phyloP scores from a whole-genome alignment of 2,329 filamentous ascomycete species.

The Curvularia verruculosa region DNA sequence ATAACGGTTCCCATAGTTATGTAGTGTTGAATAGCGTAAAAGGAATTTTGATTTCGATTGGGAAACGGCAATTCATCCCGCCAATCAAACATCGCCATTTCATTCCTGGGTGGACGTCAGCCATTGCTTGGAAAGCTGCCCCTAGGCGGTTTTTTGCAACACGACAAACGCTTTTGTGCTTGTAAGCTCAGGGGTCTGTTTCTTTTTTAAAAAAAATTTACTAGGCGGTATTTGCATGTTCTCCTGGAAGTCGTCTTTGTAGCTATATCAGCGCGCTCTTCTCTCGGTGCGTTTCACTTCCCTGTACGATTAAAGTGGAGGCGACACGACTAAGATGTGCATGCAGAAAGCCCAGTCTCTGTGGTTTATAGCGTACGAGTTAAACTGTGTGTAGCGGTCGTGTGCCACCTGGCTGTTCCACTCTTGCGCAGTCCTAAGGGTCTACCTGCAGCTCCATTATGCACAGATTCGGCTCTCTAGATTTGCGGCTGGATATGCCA shows the following conservation, averaged over 20 bases:
- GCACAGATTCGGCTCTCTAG: not conserved
- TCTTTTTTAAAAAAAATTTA: not conserved
- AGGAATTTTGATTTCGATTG: conserved; percentile 10
- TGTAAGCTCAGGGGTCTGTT: not conserved
- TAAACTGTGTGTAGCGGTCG: not conserved
- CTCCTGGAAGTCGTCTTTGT: not conserved
- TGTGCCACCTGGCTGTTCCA: not conserved
- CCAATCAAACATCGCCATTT: not conserved
- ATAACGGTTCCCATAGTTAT: not conserved
- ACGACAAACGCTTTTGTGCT: not conserved
- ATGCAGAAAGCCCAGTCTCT: not conserved
- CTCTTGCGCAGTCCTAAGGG: not conserved
- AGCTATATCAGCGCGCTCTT: not conserved
- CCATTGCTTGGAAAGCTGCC: not conserved
- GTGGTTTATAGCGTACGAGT: not conserved
- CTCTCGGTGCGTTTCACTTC: not conserved
- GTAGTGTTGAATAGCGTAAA: conserved; percentile 3
- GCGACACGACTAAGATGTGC: not conserved
- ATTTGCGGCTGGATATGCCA: not conserved
- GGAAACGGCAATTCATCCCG: conserved; percentile 3
- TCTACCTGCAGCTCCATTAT: not conserved
- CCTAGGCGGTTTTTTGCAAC: not conserved
- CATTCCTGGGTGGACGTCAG: not conserved
- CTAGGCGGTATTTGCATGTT: not conserved
- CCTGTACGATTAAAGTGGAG: not conserved